Evolutionary conservation across 2,329 filamentous ascomycete genomes (phyloP), one percentile per base, ranked within the genome.

Genomic region (Hirsutella thompsonii): DNA sequence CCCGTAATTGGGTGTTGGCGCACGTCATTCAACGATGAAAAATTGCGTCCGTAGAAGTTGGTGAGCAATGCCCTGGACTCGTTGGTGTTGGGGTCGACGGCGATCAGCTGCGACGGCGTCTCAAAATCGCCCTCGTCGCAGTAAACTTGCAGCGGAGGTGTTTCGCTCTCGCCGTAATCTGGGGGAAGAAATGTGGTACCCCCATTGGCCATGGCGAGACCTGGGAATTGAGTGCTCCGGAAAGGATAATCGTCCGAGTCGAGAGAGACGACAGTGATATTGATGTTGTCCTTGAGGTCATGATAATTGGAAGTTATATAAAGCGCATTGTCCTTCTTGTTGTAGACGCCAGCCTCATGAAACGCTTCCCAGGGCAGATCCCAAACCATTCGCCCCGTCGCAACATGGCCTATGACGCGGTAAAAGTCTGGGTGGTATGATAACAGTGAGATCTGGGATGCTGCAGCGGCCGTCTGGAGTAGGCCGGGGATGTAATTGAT

Each of bases 1-100:
- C 66, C 64, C 42, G 69, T 76, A 10, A 55, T 53, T 23, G 74
- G 64, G 47, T 78, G 67, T 42, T 75, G 52, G 1, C 66, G 63
- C 0, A 74, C 63, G 44, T 81, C 76, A 46, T 79, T 79, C 10
- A 78, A 56, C 0, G 74, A 78, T 52, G 69, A 76, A 56, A 79
- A 80, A 33, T 70, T 63, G 3, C 74, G 67, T 16, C 76, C 74
- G 38, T 74, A 74, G 52, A 64, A 81, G 53, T 73, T 76, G 48
- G 75, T 75, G 14, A 81, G 43, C 11, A 81, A 57, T 0, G 68
- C 66, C 64, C 5, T 3, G 16, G 8, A 8, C 1, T 3, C 11
- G 1, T 46, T 5, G 42, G 46, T 38, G 5, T 18, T 42, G 0
- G 14, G 23, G 18, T 42, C 37, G 21, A 45, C 37, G 37, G 37